phyloP scores from a whole-genome alignment of 805 yeast genomes.

The Monosporozyma solicola region DNA sequence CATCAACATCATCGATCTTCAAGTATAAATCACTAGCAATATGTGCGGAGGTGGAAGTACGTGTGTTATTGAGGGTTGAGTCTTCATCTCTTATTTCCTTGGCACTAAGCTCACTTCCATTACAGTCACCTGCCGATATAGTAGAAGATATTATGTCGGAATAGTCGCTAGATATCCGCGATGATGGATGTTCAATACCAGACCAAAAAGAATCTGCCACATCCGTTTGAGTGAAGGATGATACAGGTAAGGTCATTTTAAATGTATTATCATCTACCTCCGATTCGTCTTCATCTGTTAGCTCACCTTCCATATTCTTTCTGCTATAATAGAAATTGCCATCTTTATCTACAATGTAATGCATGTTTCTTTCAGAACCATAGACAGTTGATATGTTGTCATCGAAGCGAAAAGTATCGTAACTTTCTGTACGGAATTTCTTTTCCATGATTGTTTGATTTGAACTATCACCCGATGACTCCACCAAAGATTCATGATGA shows the following conservation, averaged over 20 bases:
- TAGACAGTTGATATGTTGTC: conserved; percentile 9
- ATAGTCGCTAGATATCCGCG: not conserved
- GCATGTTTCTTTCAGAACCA: conserved; percentile 15
- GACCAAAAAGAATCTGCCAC: not conserved
- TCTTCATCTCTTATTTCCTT: not conserved
- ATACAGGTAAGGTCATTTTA: not conserved
- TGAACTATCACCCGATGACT: not conserved
- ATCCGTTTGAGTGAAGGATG: not conserved
- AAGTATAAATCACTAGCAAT: not conserved
- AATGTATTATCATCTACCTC: not conserved
- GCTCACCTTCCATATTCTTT: not conserved
- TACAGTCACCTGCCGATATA: not conserved
- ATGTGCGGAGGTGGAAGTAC: not conserved
- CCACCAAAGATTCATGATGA: not conserved
- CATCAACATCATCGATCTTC: conserved; percentile 7
- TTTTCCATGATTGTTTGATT: not conserved
- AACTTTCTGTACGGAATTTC: conserved; percentile 2
- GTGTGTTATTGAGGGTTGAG: not conserved
- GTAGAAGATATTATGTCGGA: not conserved
- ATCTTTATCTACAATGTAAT: conserved; percentile 17
- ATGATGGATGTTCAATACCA: not conserved
- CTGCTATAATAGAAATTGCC: conserved; percentile 23
- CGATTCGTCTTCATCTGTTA: not conserved
- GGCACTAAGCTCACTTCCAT: not conserved
- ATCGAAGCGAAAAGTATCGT: conserved; percentile 6